Evolutionary conservation across 2,329 filamentous ascomycete genomes (phyloP).

Genomic region (Fusarium pseudoanthophilum): DNA sequence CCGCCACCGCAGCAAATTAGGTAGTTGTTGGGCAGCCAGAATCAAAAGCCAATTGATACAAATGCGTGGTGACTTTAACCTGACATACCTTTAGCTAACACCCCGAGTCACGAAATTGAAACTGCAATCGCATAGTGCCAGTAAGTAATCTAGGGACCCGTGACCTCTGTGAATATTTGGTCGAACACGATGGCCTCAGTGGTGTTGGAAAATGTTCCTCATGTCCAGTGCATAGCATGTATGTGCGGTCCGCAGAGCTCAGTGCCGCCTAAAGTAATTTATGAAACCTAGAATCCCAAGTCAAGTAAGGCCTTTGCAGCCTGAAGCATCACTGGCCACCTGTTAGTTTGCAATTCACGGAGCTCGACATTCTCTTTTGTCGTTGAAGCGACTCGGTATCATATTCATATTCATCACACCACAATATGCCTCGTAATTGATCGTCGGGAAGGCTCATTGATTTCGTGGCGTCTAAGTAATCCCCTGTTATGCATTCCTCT

Average conservation of each 20-base stretch:
- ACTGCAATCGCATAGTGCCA: background rate
- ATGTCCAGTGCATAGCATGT: background rate
- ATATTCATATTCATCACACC: conserved; percentile 8
- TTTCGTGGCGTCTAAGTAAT: conserved; percentile 41
- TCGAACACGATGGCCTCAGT: background rate
- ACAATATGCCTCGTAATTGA: background rate
- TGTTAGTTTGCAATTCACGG: background rate
- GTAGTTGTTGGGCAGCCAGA: too few relatives aligned
- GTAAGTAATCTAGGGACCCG: background rate
- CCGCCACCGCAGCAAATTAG: background rate
- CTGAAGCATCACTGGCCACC: background rate
- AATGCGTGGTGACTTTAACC: background rate
- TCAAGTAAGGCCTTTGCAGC: background rate
- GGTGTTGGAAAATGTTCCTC: background rate
- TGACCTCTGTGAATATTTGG: background rate
- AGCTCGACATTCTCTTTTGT: background rate
- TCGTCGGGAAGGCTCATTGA: conserved; percentile 31
- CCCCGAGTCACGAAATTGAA: background rate
- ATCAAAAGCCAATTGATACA: background rate
- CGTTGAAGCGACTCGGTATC: background rate
- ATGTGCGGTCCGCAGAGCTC: background rate
- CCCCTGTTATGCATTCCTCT: conserved; percentile 48
- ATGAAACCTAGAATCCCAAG: background rate
- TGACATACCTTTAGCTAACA: background rate
- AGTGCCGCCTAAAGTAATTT: background rate